These are phyloP conservation scores for Beta macrorhiza DNA, from an alignment of 179 eudicot species.

Conservation along the genomic window DNA sequence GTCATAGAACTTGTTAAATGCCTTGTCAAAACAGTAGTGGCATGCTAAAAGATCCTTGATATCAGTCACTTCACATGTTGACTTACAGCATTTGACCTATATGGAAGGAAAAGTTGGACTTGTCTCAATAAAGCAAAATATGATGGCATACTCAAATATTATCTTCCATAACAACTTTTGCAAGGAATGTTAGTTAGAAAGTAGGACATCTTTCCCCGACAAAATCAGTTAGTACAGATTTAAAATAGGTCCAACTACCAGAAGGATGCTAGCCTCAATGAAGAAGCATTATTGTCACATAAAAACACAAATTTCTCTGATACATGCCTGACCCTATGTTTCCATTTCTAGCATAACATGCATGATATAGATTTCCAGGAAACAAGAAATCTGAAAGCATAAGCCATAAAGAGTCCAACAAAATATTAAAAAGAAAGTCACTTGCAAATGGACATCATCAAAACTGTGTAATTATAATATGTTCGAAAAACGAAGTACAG, in stretches of 20 bases:
- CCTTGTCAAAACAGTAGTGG: constrained; percentile 75
- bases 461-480: neutral
- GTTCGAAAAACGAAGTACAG: neutral
- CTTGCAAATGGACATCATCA: neutral
- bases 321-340: neutral
- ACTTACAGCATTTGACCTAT: constrained; percentile 83
- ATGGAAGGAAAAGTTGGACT: constrained; percentile 3
- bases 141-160: neutral
- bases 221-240: neutral
- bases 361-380: neutral
- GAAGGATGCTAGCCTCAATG: neutral
- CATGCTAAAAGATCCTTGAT: constrained; percentile 79
- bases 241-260: neutral
- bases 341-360: neutral
- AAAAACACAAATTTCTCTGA: neutral
- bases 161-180: neutral
- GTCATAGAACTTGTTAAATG: constrained; percentile 84
- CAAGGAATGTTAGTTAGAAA: neutral
- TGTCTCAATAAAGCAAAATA: neutral
- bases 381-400: neutral
- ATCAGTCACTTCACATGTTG: constrained; percentile 74
- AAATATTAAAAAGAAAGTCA: neutral
- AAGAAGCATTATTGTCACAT: neutral
- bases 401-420: neutral
- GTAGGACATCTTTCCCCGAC: neutral